Evolutionary conservation across 257 asterid genomes (phyloP).

Genomic region (Solanum piurae): DNA sequence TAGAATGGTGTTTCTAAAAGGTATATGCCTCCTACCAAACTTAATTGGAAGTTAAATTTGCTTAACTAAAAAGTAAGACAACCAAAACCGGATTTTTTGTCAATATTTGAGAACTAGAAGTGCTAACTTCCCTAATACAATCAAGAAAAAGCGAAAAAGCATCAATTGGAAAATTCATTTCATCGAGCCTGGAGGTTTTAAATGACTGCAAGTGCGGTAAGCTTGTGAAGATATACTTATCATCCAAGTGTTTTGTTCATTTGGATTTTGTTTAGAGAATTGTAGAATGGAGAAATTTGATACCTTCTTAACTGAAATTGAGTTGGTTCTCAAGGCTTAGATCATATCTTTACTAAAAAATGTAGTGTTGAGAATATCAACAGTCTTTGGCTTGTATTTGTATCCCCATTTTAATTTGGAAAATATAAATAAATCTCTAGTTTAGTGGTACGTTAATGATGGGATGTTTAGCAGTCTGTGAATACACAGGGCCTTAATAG

Average conservation of each 20-base stretch:
- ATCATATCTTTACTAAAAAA: neutral
- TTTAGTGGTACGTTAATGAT: neutral
- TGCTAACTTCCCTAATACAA: neutral
- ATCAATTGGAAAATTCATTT: neutral
- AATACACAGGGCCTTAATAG: neutral
- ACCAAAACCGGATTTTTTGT: neutral
- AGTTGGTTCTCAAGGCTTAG: neutral
- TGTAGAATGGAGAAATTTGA: neutral
- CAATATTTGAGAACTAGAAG: neutral
- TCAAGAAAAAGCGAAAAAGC: neutral
- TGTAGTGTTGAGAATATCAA: neutral
- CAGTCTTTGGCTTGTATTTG: neutral
- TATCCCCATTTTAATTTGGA: neutral
- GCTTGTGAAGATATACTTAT: neutral
- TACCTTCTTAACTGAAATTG: neutral
- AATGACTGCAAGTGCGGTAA: neutral
- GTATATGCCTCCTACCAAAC: neutral
- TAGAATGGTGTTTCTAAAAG: neutral
- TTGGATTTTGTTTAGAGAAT: neutral
- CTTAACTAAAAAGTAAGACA: neutral
- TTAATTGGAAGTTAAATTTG: neutral
- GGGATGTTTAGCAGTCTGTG: neutral
- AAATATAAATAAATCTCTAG: neutral
- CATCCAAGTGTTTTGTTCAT: neutral
- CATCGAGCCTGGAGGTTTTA: neutral